Base-by-base conservation (phyloP, 352 stramenopile genomes). In the Peronosclerospora sorghi region DNA sequence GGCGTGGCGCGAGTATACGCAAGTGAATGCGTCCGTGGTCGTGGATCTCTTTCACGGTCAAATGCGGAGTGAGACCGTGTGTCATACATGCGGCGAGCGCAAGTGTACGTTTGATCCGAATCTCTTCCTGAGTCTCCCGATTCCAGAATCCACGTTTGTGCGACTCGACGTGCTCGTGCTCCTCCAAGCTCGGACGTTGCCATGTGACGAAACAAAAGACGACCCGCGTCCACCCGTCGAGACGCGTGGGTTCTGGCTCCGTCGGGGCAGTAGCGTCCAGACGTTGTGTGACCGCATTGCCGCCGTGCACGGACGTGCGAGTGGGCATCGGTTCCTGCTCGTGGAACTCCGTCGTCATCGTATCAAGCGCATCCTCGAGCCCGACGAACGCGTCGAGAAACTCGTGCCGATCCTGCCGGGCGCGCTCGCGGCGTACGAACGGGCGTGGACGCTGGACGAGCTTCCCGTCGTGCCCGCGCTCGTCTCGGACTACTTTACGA, bases 91-190 rank as follows among this genome's bases (percentile, higher is more conserved):
- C 70, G 73, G 78, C 5, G 77, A 87, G 42, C 89, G 96, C 42
- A 94, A 81, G 48, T 94, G 97, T 29, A 96, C 94, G 26, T 98
- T 98, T 67, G 95, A 99, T 52, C 88, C 96, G 1, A 98, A 92
- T 56, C 76, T 93, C 18, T 96, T 91, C 35, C 90, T 98, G 36
- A 97, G 85, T 39, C 57, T 99, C 7, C 94, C 96, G 8, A 84
- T 99, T 26, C 86, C 88, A n/a, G 73, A 88, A 45, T 52, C 68
- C 0, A 82, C 70, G 19, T 85, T 75, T 36, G 41, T 86, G 8
- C 71, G 73, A n/a, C 50, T 86, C 9, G 73, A 86, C 34, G 53
- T 88, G 30, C 74, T 56, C 12, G 54, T 88, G 14, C 43, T 85
- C n/a, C 28, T 83, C 4, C 76, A 86, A 48, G 65, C 78, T 5